Conservation (phyloP, 352 stramenopile species). For the Globisporangium lucens region DNA sequence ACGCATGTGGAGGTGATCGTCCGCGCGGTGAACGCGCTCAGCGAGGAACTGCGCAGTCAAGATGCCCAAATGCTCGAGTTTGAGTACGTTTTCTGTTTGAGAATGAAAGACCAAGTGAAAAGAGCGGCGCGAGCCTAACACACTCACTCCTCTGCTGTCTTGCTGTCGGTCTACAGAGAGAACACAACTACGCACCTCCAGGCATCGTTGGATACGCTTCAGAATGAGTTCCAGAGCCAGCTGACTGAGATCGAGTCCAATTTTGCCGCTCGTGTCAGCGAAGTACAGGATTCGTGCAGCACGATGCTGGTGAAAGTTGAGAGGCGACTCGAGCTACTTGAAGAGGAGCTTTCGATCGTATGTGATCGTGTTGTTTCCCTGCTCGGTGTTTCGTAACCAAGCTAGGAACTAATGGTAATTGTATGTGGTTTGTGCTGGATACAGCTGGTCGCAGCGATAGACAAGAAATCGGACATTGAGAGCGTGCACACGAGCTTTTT, state of each 20-base stretch:
- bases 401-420: not conserved
- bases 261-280: not conserved
- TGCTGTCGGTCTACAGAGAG: not conserved
- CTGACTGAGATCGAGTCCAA: conserved; percentile 7
- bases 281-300: conserved; percentile 14
- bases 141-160: not conserved
- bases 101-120: not conserved
- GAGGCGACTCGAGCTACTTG: conserved; percentile 37
- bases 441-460: conserved; percentile 35
- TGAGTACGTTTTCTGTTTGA: conserved; percentile 1
- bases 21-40: conserved; percentile 40
- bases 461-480: conserved; percentile 45
- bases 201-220: not conserved
- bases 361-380: not conserved
- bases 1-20: conserved; percentile 41
- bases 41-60: conserved; percentile 34
- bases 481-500: conserved; percentile 18
- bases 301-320: conserved; percentile 23
- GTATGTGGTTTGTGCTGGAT: not conserved
- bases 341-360: conserved; percentile 57
- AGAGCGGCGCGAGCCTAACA: not conserved
- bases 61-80: conserved; percentile 14
- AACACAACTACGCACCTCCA: not conserved
- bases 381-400: not conserved
- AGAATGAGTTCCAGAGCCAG: conserved; percentile 15